phyloP scores from a whole-genome alignment of 768 basidiomycete genomes.

The Boletus insuetus region DNA sequence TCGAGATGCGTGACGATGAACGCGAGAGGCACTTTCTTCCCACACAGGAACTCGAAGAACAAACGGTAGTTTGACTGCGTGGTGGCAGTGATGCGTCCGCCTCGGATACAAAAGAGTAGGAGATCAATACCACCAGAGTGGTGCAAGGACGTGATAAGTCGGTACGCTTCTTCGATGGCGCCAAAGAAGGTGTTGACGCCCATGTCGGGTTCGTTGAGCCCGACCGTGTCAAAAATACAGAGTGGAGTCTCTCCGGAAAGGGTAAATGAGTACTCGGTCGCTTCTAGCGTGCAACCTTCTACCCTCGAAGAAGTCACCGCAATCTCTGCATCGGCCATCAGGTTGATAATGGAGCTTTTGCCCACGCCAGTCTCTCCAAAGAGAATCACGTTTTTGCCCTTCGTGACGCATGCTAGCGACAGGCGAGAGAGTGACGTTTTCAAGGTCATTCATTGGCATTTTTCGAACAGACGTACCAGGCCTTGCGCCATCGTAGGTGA shows the following conservation, averaged over 20 bases:
- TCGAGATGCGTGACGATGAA: slow-evolving; percentile 12
- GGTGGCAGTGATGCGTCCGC: neutral
- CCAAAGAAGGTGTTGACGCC: neutral
- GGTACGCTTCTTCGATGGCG: slow-evolving; percentile 9
- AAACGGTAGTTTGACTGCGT: slow-evolving; percentile 11
- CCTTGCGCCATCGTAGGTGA: neutral
- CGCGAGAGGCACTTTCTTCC: slow-evolving; percentile 5
- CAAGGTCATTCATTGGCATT: neutral
- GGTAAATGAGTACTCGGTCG: neutral
- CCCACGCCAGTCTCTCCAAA: slow-evolving; percentile 10
- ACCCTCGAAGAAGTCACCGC: neutral
- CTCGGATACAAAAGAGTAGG: slow-evolving; percentile 14
- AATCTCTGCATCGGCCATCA: neutral
- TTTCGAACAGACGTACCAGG: neutral
- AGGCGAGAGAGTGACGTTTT: neutral
- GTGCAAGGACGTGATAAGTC: slow-evolving; percentile 3
- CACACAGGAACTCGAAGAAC: slow-evolving; percentile 16
- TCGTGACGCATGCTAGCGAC: neutral
- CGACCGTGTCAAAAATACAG: slow-evolving; percentile 6
- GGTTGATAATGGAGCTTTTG: slow-evolving; percentile 11
- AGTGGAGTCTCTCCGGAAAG: neutral
- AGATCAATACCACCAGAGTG: slow-evolving; percentile 12
- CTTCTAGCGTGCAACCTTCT: neutral
- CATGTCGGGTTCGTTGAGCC: slow-evolving; percentile 9
- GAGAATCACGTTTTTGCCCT: slow-evolving; percentile 1